Evolutionary conservation across 495 filamentous ascomycete species (phyloP), one percentile per base, ranked within the genome.

Genomic region (Viridothelium virens): DNA sequence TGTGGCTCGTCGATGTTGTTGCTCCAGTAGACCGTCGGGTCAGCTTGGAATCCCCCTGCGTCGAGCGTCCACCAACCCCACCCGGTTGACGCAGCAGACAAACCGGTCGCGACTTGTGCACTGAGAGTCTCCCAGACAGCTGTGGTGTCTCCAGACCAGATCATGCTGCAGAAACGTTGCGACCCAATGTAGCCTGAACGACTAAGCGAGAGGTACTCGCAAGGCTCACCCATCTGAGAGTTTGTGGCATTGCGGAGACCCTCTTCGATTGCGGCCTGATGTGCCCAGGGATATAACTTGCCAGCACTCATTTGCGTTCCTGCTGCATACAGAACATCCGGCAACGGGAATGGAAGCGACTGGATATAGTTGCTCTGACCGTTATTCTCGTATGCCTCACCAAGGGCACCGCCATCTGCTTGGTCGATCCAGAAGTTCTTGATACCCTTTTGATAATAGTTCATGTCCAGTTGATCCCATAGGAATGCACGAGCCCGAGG

Each of bases 341-440:
- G 38, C 16, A 67, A 44, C 2, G 65, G 59, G 53, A 46, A 67
- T 5, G 65, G 61, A 33, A 67, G 61, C 18, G 50, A 61, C 7
- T 63, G 38, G 36, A 67, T 67, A 3, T 61, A 63, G 36, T 41
- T 67, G 18, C 50, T 61, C 46, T 67, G 65, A n/a, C 65, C 65
- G 41, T 67, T 67, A 37, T 67, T 67, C 65, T 67, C 56, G 38
- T 67, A 67, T 18, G 65, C 65, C 61, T 67, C 65, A 37, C 65
- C 65, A 37, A 67, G 65, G 16, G 61, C 61, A 16, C 65, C 65
- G 36, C 65, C 65, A 37, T 67, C 65, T 16, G 65, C 65, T 63
- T 67, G 65, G 65, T 67, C 65, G 65, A 67, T 67, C 65, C 65
- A 67, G 38, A 67, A 67, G 61, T 67, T 67, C 25, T 63, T 38